Conservation (phyloP, 108 stramenopile genomes). For the Aurantiochytrium sp. region DNA sequence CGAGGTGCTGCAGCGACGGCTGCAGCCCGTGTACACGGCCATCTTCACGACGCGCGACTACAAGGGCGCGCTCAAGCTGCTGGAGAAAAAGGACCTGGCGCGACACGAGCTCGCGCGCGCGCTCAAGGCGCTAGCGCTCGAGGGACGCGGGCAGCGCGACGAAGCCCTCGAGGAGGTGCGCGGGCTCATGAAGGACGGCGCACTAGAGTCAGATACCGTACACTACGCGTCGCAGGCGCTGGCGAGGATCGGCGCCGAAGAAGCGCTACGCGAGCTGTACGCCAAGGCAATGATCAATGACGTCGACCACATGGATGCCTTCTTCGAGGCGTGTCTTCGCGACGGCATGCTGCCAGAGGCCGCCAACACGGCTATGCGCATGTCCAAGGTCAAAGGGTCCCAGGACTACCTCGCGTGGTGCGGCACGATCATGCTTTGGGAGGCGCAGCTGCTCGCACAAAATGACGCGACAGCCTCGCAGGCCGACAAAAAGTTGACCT, state of each 20-base stretch:
- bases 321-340: neutral
- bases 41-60: neutral
- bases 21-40: conserved; percentile 16
- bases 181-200: neutral
- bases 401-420: neutral
- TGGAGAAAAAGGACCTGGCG: neutral
- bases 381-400: neutral
- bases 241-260: neutral
- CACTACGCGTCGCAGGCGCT: neutral
- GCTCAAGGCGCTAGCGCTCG: neutral
- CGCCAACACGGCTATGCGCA: neutral
- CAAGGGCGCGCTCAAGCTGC: neutral
- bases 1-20: neutral
- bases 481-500: neutral
- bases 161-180: neutral
- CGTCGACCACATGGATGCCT: neutral
- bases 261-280: neutral
- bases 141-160: neutral
- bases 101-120: neutral
- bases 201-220: neutral
- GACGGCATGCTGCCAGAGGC: neutral
- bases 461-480: neutral
- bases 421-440: neutral
- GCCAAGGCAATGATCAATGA: neutral
- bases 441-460: neutral